phyloP scores from a whole-genome alignment of 108 stramenopile genomes.

The Aurantiochytrium sp. region DNA sequence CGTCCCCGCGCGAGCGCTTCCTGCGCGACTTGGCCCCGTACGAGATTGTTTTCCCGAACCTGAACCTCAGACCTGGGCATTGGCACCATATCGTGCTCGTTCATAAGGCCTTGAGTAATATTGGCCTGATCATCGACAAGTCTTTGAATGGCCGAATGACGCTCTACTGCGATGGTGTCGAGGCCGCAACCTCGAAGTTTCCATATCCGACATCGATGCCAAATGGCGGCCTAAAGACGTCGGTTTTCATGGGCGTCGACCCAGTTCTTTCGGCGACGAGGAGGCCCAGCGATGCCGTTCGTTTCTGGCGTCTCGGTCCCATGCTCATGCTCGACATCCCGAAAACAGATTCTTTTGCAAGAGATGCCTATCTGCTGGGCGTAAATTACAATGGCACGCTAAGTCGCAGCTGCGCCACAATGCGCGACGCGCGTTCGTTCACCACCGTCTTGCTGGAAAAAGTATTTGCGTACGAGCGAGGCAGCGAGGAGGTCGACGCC shows the following conservation, averaged over 20 bases:
- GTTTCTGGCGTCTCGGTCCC: constrained; percentile 8
- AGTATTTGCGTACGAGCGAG: background rate
- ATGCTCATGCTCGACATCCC: background rate
- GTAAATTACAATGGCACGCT: background rate
- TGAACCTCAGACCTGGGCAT: background rate
- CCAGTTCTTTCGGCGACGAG: background rate
- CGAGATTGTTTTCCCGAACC: background rate
- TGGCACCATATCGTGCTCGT: background rate
- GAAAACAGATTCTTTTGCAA: background rate
- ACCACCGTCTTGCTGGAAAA: background rate
- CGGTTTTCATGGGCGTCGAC: background rate
- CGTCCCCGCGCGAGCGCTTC: background rate
- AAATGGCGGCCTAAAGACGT: background rate
- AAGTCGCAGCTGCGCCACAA: background rate
- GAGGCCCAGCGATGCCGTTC: background rate
- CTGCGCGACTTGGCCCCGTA: background rate
- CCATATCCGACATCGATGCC: background rate
- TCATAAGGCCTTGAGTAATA: background rate
- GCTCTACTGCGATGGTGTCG: background rate
- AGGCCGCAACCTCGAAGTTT: background rate
- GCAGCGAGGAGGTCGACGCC: background rate
- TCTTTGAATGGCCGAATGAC: background rate
- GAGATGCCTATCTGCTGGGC: background rate
- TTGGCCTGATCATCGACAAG: background rate
- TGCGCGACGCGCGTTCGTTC: background rate